A percentile compares a stretch with the other conserved stretches of the same genome.
These are phyloP conservation scores for Alternaria conjuncta DNA, from an alignment of 2,329 filamentous ascomycete species.

Conservation along the genomic window DNA sequence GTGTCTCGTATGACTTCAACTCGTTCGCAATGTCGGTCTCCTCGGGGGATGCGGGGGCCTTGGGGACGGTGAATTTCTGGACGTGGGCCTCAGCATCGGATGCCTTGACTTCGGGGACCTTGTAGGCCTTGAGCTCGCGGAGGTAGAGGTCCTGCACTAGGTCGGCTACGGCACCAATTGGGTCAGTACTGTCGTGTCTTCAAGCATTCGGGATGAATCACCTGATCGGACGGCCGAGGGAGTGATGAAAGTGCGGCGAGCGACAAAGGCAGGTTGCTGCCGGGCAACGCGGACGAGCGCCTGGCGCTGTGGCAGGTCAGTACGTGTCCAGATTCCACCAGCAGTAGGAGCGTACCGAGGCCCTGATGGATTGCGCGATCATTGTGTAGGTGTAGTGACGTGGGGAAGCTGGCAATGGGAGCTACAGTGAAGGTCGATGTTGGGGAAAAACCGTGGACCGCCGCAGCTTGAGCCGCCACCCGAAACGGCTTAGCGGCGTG, in stretches of 20 bases:
- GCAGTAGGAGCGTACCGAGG: slow-evolving; percentile 58
- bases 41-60: slow-evolving; percentile 86
- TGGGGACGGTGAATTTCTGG: slow-evolving; percentile 81
- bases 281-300: slow-evolving; percentile 66
- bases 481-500: slow-evolving; percentile 22
- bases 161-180: slow-evolving; percentile 71
- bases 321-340: slow-evolving; percentile 12
- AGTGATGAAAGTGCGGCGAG: slow-evolving; percentile 69
- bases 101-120: slow-evolving; percentile 81
- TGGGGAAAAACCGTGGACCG: slow-evolving; percentile 24
- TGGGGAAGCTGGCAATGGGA: slow-evolving; percentile 40
- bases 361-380: slow-evolving; percentile 67
- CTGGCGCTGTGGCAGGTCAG: slow-evolving; percentile 60
- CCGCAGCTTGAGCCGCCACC: slow-evolving; percentile 29
- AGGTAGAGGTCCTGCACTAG: slow-evolving; percentile 98
- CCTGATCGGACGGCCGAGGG: slow-evolving; percentile 67
- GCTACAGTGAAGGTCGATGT: slow-evolving; percentile 35
- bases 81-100: slow-evolving; percentile 89
- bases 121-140: slow-evolving; percentile 94
- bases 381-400: slow-evolving; percentile 52
- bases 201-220: slow-evolving; percentile 52
- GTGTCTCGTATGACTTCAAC: slow-evolving; percentile 91
- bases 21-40: slow-evolving; percentile 91
- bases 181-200: slow-evolving; percentile 32
- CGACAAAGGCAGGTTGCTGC: slow-evolving; percentile 60